Conservation (phyloP, 352 stramenopile genomes). For the Pythium coloratum region DNA sequence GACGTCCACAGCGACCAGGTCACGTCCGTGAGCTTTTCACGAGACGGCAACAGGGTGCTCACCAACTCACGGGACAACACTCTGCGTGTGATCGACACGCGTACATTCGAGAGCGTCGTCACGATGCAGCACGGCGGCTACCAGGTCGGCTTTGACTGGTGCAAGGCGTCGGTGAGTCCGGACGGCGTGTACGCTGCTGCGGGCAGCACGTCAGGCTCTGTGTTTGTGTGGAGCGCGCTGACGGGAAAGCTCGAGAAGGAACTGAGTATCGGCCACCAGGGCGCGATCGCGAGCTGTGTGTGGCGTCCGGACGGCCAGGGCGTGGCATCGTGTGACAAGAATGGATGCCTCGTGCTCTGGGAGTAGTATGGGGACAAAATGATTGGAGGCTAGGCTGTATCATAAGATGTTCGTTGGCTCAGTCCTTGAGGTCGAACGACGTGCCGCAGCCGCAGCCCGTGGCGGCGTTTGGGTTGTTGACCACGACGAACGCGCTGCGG, state of each 20-base stretch:
- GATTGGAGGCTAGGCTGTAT: slow-evolving; percentile 6
- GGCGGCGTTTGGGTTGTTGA: slow-evolving; percentile 97
- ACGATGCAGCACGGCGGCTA: slow-evolving; percentile 53
- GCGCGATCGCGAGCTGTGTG: slow-evolving; percentile 73
- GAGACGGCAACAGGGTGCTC: slow-evolving; percentile 44
- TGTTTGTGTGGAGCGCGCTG: slow-evolving; percentile 68
- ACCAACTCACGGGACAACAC: slow-evolving; percentile 81
- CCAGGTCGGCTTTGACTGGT: slow-evolving; percentile 80
- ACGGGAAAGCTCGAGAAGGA: slow-evolving; percentile 56
- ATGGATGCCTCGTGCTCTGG: slow-evolving; percentile 79
- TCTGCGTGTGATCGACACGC: slow-evolving; percentile 63
- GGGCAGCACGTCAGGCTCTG: slow-evolving; percentile 46
- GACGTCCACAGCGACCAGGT: slow-evolving; percentile 66
- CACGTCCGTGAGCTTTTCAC: slow-evolving; percentile 69
- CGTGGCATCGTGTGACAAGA: slow-evolving; percentile 81
- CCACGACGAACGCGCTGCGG: slow-evolving; percentile 93
- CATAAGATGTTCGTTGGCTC: slow-evolving; percentile 13
- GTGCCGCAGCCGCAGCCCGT: slow-evolving; percentile 96
- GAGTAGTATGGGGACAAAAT: slow-evolving; percentile 29
- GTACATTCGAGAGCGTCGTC: slow-evolving; percentile 53
- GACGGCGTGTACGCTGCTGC: slow-evolving; percentile 62
- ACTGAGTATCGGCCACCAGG: slow-evolving; percentile 59
- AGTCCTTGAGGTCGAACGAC: slow-evolving; percentile 97
- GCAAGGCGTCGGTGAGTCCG: slow-evolving; percentile 71
- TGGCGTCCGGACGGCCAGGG: slow-evolving; percentile 67